Conservation (phyloP, 164 flowering plant genomes). For the Protea cynaroides region DNA sequence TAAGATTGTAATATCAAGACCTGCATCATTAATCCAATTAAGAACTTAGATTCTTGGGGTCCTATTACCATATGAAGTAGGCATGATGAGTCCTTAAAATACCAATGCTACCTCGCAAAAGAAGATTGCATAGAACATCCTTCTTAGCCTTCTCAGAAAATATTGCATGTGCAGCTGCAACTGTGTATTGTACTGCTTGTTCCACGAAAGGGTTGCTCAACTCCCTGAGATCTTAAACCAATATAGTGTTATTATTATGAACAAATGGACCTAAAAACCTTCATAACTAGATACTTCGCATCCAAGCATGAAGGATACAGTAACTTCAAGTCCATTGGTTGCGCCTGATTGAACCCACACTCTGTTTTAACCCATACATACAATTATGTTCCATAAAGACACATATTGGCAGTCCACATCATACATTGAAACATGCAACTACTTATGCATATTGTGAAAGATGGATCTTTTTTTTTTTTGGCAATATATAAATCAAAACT, state of each 20-base stretch:
- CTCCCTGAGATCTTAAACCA: slow-evolving; percentile 46
- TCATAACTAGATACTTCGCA: neutral
- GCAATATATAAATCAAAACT: neutral
- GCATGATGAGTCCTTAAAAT: slow-evolving; percentile 7
- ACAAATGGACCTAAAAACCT: neutral
- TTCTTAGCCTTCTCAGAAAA: slow-evolving; percentile 43
- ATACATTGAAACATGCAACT: neutral
- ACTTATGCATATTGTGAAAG: neutral
- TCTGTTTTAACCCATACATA: neutral
- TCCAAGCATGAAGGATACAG: neutral
- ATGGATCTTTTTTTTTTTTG: neutral
- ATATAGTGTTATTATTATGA: neutral
- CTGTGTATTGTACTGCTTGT: slow-evolving; percentile 72
- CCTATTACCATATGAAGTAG: neutral
- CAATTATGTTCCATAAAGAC: neutral
- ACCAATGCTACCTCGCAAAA: slow-evolving; percentile 63
- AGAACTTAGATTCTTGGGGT: slow-evolving; percentile 20
- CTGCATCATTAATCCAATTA: slow-evolving; percentile 49
- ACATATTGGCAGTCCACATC: neutral
- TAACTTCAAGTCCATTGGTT: neutral
- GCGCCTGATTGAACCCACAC: neutral
- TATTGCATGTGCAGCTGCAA: slow-evolving; percentile 73
- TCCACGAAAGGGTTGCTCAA: slow-evolving; percentile 88
- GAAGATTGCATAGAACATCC: slow-evolving; percentile 47
- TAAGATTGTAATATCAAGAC: slow-evolving; percentile 88